phyloP scores from a whole-genome alignment of 495 filamentous ascomycete species.

The Lophium mytilinum region DNA sequence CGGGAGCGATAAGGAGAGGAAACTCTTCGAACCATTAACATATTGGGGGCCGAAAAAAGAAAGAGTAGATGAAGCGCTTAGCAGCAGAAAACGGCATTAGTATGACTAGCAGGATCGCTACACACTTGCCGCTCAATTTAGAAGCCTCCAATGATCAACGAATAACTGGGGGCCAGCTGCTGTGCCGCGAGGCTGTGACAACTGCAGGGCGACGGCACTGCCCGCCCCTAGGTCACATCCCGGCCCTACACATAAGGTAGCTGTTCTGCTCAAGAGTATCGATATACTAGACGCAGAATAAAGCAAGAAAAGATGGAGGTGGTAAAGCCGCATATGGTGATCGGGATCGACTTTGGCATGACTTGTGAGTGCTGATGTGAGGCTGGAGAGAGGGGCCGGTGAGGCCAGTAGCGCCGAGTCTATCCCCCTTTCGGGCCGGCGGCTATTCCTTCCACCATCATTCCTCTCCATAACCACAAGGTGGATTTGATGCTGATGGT shows the following conservation, averaged over 20 bases:
- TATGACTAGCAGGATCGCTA: too few species aligned
- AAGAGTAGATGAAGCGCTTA: too few species aligned
- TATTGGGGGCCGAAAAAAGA: too few species aligned
- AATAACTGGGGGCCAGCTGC: too few species aligned
- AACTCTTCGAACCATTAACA: too few species aligned
- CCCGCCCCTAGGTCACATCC: neutral
- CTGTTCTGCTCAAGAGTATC: neutral
- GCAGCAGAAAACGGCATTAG: too few species aligned
- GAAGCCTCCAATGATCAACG: too few species aligned
- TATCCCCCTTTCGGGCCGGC: neutral
- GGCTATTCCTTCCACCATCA: neutral
- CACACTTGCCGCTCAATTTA: too few species aligned
- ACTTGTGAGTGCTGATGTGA: slow-evolving; percentile 41
- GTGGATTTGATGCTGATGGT: neutral
- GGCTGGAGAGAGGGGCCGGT: slow-evolving; percentile 3
- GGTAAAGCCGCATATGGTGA: slow-evolving; percentile 45
- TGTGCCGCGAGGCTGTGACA: slow-evolving; percentile 23
- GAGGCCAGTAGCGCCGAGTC: neutral
- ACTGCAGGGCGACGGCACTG: neutral
- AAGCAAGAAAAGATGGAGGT: slow-evolving; percentile 9
- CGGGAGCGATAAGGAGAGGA: too few species aligned
- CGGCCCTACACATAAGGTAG: neutral
- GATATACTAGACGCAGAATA: neutral
- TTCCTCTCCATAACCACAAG: neutral
- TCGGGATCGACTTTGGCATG: slow-evolving; percentile 56